phyloP scores from a whole-genome alignment of 2,329 filamentous ascomycete genomes.

The Penicillium sp. region DNA sequence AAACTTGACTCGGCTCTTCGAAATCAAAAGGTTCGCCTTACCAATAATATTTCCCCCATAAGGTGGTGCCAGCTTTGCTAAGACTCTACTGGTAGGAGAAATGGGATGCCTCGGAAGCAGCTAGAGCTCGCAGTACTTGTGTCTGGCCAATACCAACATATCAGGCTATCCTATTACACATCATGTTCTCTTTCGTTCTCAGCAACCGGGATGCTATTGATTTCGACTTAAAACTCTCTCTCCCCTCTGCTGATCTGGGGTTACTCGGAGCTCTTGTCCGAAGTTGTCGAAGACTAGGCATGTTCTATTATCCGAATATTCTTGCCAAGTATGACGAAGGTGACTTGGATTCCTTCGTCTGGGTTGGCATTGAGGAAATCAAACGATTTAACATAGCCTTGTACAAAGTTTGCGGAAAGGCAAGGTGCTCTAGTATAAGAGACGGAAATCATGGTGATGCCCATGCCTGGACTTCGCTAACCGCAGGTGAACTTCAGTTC shows the following conservation, averaged over 20 bases:
- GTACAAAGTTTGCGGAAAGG: conserved; percentile 20
- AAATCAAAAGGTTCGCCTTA: conserved; percentile 24
- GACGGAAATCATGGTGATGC: not conserved
- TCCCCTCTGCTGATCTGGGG: conserved; percentile 2
- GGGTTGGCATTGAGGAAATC: conserved; percentile 28
- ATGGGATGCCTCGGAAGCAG: conserved; percentile 22
- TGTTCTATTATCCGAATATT: conserved; percentile 32
- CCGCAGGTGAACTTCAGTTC: conserved; percentile 19
- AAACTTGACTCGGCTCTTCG: conserved; percentile 23
- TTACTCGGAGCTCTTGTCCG: conserved; percentile 24
- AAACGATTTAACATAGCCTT: conserved; percentile 31
- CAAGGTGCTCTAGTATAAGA: not conserved
- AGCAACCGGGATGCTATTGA: conserved; percentile 1
- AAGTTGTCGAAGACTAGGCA: conserved; percentile 27
- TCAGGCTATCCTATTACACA: conserved; percentile 32
- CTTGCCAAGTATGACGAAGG: conserved; percentile 13
- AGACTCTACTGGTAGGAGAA: conserved; percentile 13
- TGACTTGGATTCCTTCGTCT: conserved; percentile 17
- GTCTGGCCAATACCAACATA: conserved; percentile 33
- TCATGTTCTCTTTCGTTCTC: conserved; percentile 25
- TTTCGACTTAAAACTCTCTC: conserved; percentile 14
- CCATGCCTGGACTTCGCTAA: not conserved
- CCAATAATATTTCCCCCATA: not conserved
- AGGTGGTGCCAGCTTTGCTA: not conserved
- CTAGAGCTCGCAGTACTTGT: conserved; percentile 6